These are phyloP conservation scores for Rhizopogon vulgaris DNA, from an alignment of 768 basidiomycete species.

Conservation along the genomic window DNA sequence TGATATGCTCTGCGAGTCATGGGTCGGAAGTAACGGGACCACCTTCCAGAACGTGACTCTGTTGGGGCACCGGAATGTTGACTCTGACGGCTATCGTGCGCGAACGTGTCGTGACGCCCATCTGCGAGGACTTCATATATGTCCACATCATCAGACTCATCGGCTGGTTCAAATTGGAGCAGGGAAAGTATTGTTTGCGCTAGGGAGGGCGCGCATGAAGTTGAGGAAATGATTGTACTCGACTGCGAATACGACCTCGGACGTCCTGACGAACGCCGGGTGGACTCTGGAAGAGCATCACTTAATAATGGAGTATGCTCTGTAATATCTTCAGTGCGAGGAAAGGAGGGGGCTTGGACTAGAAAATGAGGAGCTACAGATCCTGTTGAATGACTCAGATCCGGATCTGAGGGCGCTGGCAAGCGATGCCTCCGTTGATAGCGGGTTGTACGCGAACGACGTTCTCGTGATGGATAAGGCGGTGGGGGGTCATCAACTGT, in stretches of 20 bases:
- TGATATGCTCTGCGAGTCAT: slow-evolving; percentile 53
- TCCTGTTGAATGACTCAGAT: slow-evolving; percentile 26
- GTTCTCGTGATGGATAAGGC: slow-evolving; percentile 53
- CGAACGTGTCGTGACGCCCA: slow-evolving; percentile 19
- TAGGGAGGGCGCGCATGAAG: slow-evolving; percentile 56
- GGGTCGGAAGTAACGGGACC: slow-evolving; percentile 62
- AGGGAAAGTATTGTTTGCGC: slow-evolving; percentile 65
- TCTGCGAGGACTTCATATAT: slow-evolving; percentile 14
- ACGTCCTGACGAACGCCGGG: slow-evolving; percentile 25
- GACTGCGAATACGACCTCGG: slow-evolving; percentile 54
- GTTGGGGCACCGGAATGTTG: slow-evolving; percentile 1
- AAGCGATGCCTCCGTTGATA: slow-evolving; percentile 23
- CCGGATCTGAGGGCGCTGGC: slow-evolving; percentile 29
- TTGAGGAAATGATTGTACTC: slow-evolving; percentile 40
- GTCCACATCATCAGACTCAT: slow-evolving; percentile 35
- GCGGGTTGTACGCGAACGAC: slow-evolving; percentile 33
- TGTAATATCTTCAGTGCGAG: slow-evolving; percentile 23
- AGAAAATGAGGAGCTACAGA: slow-evolving; percentile 11
- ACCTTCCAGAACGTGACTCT: slow-evolving; percentile 13
- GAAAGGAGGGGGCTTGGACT: slow-evolving; percentile 20
- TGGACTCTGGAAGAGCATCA: slow-evolving; percentile 17
- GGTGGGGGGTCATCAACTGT: slow-evolving; percentile 54
- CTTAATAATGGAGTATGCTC: slow-evolving; percentile 47
- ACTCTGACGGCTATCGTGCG: slow-evolving; percentile 4
- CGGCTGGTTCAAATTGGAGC: slow-evolving; percentile 49